A percentile compares a stretch with the other conserved stretches of the same genome.
phyloP scores from a whole-genome alignment of 768 basidiomycete genomes.

The Tricholomella constricta region DNA sequence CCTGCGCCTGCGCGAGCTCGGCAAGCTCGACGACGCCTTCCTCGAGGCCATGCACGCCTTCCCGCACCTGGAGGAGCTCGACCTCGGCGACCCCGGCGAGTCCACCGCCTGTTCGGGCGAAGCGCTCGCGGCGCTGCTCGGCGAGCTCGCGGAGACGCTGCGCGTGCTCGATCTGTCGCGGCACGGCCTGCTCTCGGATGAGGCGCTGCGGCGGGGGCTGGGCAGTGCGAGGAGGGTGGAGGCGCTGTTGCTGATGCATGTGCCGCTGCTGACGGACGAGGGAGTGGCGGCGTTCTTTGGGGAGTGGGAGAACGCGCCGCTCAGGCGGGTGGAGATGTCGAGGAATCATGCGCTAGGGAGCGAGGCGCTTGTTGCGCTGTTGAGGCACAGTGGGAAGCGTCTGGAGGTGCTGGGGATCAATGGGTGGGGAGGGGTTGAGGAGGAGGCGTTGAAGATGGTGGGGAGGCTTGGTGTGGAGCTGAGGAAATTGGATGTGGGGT shows the following conservation, averaged over 20 bases:
- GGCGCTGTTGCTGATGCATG: constrained; percentile 54
- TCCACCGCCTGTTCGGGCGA: constrained; percentile 54
- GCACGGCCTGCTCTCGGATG: constrained; percentile 62
- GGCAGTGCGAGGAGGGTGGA: constrained; percentile 48
- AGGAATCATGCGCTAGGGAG: constrained; percentile 59
- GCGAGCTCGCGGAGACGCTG: constrained; percentile 54
- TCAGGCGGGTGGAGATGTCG: constrained; percentile 58
- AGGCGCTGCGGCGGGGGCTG: constrained; percentile 63
- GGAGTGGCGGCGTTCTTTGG: constrained; percentile 73
- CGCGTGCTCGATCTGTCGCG: constrained; percentile 70
- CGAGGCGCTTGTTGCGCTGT: constrained; percentile 58
- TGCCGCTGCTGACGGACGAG: constrained; percentile 66
- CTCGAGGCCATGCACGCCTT: constrained; percentile 36
- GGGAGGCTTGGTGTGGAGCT: constrained; percentile 42
- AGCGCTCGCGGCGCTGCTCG: constrained; percentile 57
- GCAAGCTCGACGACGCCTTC: constrained; percentile 67
- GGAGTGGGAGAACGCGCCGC: constrained; percentile 54
- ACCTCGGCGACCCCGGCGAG: constrained; percentile 63
- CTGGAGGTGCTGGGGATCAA: constrained; percentile 73
- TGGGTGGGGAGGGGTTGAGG: constrained; percentile 66
- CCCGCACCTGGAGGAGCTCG: constrained; percentile 54
- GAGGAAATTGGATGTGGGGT: constrained; percentile 74
- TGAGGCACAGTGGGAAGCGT: constrained; percentile 63
- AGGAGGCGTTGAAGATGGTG: constrained; percentile 41
- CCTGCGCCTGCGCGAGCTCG: constrained; percentile 80